Percentiles rank a stretch among this genome's conserved stretches.
These are phyloP conservation scores for Trametes elegans DNA, from an alignment of 768 basidiomycete genomes.

Conservation along the genomic window DNA sequence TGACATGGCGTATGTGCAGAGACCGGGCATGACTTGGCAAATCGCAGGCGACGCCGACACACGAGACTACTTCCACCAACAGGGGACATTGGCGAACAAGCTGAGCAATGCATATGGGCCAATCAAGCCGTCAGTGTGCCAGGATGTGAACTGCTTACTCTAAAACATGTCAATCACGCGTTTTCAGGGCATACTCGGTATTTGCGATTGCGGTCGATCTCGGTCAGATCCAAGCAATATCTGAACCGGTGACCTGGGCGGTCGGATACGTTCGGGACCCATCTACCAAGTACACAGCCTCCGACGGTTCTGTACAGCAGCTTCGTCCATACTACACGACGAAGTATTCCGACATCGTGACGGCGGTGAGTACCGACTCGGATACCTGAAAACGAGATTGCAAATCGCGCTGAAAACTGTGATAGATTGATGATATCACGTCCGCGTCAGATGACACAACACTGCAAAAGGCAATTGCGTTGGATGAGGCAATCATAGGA, in stretches of 20 bases:
- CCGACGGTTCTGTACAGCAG: conserved; percentile 9
- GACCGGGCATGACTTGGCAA: conserved; percentile 7
- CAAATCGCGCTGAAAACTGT: too few species aligned
- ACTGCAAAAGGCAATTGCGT: conserved; percentile 4
- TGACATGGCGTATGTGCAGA: neutral
- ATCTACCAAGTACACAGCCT: conserved; percentile 21
- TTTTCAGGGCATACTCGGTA: conserved; percentile 14
- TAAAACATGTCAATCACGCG: neutral
- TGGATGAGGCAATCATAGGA: conserved; percentile 26
- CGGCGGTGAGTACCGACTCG: neutral
- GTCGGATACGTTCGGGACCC: conserved; percentile 30
- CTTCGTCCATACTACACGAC: conserved; percentile 22
- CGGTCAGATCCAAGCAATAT: conserved; percentile 21
- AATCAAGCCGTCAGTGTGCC: conserved; percentile 18
- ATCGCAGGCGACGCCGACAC: conserved; percentile 4
- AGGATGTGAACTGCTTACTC: neutral
- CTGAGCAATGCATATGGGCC: conserved; percentile 2
- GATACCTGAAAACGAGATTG: too few species aligned
- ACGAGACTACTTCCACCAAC: conserved; percentile 20
- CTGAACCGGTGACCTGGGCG: conserved; percentile 26
- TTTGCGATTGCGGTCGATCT: conserved; percentile 29
- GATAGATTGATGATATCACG: conserved; percentile 22
- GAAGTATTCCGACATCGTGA: neutral
- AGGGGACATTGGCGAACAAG: conserved; percentile 19
- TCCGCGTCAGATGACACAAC: conserved; percentile 22